Percentiles rank a stretch among this genome's conserved stretches.
Conservation (phyloP, 1,284 basidiomycete genomes). For the Heterobasidion annosum region DNA sequence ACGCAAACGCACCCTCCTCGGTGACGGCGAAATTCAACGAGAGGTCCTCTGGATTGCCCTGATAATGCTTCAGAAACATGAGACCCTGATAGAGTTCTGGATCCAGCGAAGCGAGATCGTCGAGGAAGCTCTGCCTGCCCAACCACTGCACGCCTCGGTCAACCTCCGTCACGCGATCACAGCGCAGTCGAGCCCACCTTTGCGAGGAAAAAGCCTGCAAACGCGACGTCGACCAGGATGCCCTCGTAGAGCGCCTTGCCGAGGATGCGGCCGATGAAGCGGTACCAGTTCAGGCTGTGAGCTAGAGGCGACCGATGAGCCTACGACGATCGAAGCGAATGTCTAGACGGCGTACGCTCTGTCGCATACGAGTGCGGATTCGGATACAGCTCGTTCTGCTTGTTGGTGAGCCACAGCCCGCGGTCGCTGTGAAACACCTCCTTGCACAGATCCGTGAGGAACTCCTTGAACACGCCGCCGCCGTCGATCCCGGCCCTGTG, state of each 20-base stretch:
- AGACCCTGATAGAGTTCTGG: conserved; percentile 90
- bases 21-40: conserved; percentile 88
- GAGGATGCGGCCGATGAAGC: conserved; percentile 88
- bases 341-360: conserved; percentile 46
- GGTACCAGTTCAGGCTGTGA: conserved; percentile 87
- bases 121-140: conserved; percentile 80
- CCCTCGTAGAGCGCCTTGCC: conserved; percentile 97
- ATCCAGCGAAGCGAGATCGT: conserved; percentile 88
- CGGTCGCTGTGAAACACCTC: conserved; percentile 94
- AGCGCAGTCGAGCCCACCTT: conserved; percentile 42
- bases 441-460: conserved; percentile 84
- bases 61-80: conserved; percentile 89
- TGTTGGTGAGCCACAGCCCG: conserved; percentile 88
- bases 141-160: conserved; percentile 56
- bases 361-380: conserved; percentile 87
- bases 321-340: conserved; percentile 1
- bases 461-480: conserved; percentile 97
- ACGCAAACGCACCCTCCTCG: conserved; percentile 57
- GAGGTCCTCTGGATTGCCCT: conserved; percentile 85
- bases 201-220: conserved; percentile 92
- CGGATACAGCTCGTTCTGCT: conserved; percentile 90
- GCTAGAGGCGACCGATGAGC: conserved; percentile 29
- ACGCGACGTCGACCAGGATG: conserved; percentile 92
- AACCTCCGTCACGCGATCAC: neutral
- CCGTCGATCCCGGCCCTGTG: conserved; percentile 86